Percentiles rank a stretch among this genome's conserved stretches.
phyloP scores from a whole-genome alignment of 129 eudicot species.

The Helianthus annuus region DNA sequence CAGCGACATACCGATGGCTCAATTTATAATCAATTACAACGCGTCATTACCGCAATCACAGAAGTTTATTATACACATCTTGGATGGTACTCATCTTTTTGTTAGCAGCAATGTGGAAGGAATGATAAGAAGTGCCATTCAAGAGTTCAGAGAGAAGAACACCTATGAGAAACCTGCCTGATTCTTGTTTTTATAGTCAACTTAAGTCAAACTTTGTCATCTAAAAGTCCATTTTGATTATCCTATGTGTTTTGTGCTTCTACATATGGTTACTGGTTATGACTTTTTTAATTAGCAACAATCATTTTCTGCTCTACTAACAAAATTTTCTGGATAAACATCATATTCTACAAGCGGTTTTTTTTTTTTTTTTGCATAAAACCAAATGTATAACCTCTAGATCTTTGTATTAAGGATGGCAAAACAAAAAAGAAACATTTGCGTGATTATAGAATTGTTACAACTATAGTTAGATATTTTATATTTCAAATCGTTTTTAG shows the following conservation, averaged over 20 bases:
- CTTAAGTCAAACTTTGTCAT: not conserved
- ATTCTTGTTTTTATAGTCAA: conserved; percentile 6
- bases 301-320: not conserved
- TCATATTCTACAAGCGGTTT: too few species aligned
- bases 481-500: too few species aligned
- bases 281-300: not conserved
- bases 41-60: conserved; percentile 67
- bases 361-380: too few species aligned
- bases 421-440: too few species aligned
- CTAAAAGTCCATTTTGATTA: not conserved
- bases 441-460: too few species aligned
- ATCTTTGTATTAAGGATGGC: too few species aligned
- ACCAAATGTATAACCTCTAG: too few species aligned
- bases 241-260: not conserved
- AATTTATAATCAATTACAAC: conserved; percentile 75
- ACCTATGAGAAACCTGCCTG: conserved; percentile 93
- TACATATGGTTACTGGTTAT: not conserved
- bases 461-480: too few species aligned
- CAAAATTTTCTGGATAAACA: too few species aligned
- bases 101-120: conserved; percentile 73
- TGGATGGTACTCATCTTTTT: conserved; percentile 78
- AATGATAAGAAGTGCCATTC: conserved; percentile 69
- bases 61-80: conserved; percentile 72
- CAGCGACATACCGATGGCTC: conserved; percentile 98
- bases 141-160: conserved; percentile 78